phyloP scores from a whole-genome alignment of 352 stramenopile genomes.

The Pythium utonaiense region DNA sequence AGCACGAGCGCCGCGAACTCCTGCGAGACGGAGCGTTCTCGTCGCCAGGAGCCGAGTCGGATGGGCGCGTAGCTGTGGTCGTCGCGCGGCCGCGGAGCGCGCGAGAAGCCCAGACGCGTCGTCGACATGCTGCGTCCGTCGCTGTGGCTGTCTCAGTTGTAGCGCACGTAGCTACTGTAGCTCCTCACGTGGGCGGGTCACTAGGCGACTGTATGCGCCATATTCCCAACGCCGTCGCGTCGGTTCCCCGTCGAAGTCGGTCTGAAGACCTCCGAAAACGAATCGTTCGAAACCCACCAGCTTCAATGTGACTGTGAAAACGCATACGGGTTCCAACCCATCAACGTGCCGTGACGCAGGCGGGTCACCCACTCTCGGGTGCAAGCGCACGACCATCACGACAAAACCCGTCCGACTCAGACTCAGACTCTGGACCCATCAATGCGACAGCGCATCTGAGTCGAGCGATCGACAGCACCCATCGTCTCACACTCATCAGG shows the following conservation, averaged over 20 bases:
- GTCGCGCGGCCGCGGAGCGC: constrained; percentile 31
- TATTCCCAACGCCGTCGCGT: background rate
- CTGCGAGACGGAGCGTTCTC: constrained; percentile 56
- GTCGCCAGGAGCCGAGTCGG: constrained; percentile 62
- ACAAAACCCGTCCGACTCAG: too few relatives aligned
- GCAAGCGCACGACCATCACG: too few relatives aligned
- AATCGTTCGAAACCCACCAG: constrained; percentile 28
- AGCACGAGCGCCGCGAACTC: constrained; percentile 58
- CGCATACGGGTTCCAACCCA: constrained; percentile 8
- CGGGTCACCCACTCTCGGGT: background rate
- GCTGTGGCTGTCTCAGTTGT: too few relatives aligned
- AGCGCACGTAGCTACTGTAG: too few relatives aligned
- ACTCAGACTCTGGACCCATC: constrained; percentile 12
- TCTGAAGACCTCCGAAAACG: constrained; percentile 17
- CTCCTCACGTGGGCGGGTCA: too few relatives aligned
- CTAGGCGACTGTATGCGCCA: constrained; percentile 15
- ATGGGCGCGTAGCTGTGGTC: constrained; percentile 50
- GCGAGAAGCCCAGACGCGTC: constrained; percentile 15
- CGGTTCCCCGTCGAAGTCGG: background rate
- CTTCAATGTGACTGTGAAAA: constrained; percentile 23
- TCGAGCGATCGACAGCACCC: background rate
- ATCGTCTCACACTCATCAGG: too few relatives aligned
- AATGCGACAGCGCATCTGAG: constrained; percentile 8
- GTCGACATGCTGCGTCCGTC: background rate
- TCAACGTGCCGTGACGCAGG: background rate